Evolutionary conservation across 768 basidiomycete genomes (phyloP), one percentile per base, ranked within the genome.

Genomic region (Tremella fuciformis): DNA sequence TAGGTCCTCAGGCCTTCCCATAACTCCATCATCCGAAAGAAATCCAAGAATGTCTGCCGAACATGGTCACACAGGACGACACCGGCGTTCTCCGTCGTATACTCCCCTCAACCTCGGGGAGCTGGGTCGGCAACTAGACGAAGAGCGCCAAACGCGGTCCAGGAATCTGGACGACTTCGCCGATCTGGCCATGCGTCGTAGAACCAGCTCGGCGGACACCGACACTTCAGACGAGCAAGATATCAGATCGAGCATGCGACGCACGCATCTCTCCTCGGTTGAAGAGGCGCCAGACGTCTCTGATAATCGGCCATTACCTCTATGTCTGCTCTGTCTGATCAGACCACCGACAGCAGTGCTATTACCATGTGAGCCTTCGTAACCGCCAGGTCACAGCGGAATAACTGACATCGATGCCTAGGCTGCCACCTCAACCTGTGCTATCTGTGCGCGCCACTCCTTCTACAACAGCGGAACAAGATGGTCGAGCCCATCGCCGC

Each of bases 341-440:
- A 47, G 66, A 55, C 66, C 66, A 13, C 66, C 66, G 15, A 56
- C 63, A 13, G 66, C 66, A 9, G 66, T 68, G 3, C 39, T 68
- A 1, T 53, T 68, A n/a, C 66, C 66, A 39, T 68, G 66, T 68
- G 38, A 57, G 66, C 58, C 8, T 15, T n/a, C 15, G n/a, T n/a
- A n/a, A n/a, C n/a, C n/a, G n/a, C n/a, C n/a, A 8, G 22, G 8
- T 39, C 19, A 42, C 13, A 42, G 8, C 8, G 38, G 18, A 24
- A 21, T 29, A 8, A 37, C 25, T 25, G 19, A 48, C 8, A 15
- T 25, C 41, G 19, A 42, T 22, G 39, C 15, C 42, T 29, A 68
- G 66, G 66, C 46, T 68, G 66, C 50, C 66, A 68, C 38, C 55
- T 68, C 18, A 68, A 68, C 48, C 50, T 68, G 21, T 68, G 66